Conservation (phyloP, 805 yeast species). For the Danielozyma ontarioensis region DNA sequence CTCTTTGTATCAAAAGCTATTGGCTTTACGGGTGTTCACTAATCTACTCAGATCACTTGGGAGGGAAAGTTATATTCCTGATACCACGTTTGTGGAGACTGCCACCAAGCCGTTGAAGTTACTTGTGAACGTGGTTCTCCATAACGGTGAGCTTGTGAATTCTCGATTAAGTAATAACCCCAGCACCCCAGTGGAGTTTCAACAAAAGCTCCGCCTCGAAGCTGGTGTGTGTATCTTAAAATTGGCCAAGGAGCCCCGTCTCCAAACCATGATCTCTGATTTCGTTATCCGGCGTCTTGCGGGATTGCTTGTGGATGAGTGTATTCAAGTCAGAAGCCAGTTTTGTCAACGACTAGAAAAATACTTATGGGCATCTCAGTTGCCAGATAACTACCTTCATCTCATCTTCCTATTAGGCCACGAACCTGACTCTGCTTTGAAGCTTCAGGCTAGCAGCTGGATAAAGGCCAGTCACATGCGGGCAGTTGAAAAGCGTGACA, state of each 20-base stretch:
- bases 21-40: slow-evolving; percentile 51
- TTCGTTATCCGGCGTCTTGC: slow-evolving; percentile 48
- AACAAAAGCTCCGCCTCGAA: slow-evolving; percentile 55
- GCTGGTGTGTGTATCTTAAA: slow-evolving; percentile 67
- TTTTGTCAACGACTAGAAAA: slow-evolving; percentile 50
- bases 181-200: slow-evolving; percentile 63
- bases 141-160: slow-evolving; percentile 72
- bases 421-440: slow-evolving; percentile 58
- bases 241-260: slow-evolving; percentile 51
- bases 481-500: slow-evolving; percentile 30
- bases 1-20: slow-evolving; percentile 43
- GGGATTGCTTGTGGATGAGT: slow-evolving; percentile 63
- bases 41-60: slow-evolving; percentile 45
- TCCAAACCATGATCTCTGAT: slow-evolving; percentile 49
- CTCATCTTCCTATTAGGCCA: slow-evolving; percentile 68
- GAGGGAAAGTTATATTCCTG: slow-evolving; percentile 2
- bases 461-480: slow-evolving; percentile 51
- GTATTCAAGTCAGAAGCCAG: slow-evolving; percentile 46
- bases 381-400: slow-evolving; percentile 65
- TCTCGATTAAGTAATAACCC: too few relatives aligned
- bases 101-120: slow-evolving; percentile 49
- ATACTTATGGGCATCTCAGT: slow-evolving; percentile 42
- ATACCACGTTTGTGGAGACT: slow-evolving; percentile 31
- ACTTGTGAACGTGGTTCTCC: slow-evolving; percentile 59
- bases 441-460: slow-evolving; percentile 61